phyloP scores from a whole-genome alignment of 2,329 filamentous ascomycete species.

The Colletotrichum siamense region DNA sequence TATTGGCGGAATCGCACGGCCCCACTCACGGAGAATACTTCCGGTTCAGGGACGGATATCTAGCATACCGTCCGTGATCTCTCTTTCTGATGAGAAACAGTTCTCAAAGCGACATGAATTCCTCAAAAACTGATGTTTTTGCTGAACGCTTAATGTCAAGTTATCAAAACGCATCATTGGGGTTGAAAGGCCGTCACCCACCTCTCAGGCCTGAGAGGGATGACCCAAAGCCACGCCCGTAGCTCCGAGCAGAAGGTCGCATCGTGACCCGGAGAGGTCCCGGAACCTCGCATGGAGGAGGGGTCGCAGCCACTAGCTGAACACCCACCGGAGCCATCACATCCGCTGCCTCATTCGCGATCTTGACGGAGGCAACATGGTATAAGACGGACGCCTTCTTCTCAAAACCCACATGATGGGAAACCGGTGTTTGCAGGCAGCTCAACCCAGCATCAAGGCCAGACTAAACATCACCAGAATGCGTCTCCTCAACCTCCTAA shows the following conservation, averaged over 20 bases:
- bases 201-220: not conserved
- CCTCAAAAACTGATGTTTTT: not conserved
- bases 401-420: not conserved
- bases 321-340: not conserved
- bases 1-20: not conserved
- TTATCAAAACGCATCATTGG: not conserved
- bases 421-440: not conserved
- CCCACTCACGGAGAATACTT: not conserved
- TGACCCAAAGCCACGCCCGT: not conserved
- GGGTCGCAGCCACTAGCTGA: not conserved
- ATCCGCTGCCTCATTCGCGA: not conserved
- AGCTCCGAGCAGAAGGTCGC: not conserved
- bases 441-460: not conserved
- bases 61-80: not conserved
- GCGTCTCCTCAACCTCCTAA: not conserved
- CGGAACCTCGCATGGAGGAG: not conserved
- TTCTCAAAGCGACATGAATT: not conserved
- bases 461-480: not conserved
- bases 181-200: not conserved
- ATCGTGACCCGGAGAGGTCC: not conserved
- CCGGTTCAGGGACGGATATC: not conserved
- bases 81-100: fast-evolving
- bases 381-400: not conserved
- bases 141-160: fast-evolving
- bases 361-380: not conserved